A percentile compares a stretch with the other conserved stretches of the same genome.
Evolutionary conservation across 345 rosid species (phyloP).

Genomic region (Lepidium aucheri): DNA sequence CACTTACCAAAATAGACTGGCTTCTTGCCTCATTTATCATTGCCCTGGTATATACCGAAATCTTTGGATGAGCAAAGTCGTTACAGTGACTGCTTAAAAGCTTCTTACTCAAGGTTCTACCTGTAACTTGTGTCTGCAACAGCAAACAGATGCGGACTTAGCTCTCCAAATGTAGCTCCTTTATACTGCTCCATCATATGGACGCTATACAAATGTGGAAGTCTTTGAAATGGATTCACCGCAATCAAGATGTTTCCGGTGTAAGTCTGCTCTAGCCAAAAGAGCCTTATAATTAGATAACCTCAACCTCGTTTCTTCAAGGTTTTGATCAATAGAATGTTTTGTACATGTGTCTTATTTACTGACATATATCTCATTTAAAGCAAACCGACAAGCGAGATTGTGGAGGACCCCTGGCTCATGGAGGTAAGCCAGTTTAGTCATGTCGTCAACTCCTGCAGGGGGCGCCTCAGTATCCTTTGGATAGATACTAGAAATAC

Average conservation of each 20-base stretch:
- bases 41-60: slow-evolving; percentile 31
- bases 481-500: slow-evolving; percentile 43
- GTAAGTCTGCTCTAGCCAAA: slow-evolving; percentile 45
- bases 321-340: not conserved
- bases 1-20: slow-evolving; percentile 70
- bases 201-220: slow-evolving; percentile 50
- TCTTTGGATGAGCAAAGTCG: slow-evolving; percentile 7
- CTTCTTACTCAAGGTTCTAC: slow-evolving; percentile 15
- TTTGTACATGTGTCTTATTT: not conserved
- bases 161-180: slow-evolving; percentile 60
- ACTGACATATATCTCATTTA: slow-evolving; percentile 60
- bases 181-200: slow-evolving; percentile 62
- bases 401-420: slow-evolving; percentile 62
- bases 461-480: slow-evolving; percentile 53
- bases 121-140: slow-evolving; percentile 56
- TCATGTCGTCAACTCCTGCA: slow-evolving; percentile 67
- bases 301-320: not conserved
- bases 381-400: slow-evolving; percentile 43
- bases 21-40: slow-evolving; percentile 66
- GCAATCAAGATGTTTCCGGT: slow-evolving; percentile 60
- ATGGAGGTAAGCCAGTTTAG: slow-evolving; percentile 57
- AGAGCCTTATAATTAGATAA: slow-evolving; percentile 14
- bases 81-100: not conserved
- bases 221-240: slow-evolving; percentile 54
- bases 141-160: slow-evolving; percentile 56